A percentile compares a stretch with the other conserved stretches of the same genome.
Evolutionary conservation across 2,329 filamentous ascomycete species (phyloP).

Genomic region (Alternaria burnsii): DNA sequence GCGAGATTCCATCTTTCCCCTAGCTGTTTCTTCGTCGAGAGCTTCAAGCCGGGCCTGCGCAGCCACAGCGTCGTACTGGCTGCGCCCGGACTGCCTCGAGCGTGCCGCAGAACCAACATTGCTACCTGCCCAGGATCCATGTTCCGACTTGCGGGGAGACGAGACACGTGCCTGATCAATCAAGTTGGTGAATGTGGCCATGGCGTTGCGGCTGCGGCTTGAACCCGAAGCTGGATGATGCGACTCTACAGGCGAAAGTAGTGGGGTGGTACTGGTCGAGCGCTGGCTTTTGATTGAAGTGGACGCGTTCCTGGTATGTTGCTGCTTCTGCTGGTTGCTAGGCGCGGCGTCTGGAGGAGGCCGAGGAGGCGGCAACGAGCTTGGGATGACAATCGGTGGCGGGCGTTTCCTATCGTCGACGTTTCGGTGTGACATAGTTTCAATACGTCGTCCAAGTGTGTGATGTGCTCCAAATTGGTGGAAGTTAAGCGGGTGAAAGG

Average conservation of each 20-base stretch:
- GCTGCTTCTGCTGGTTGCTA: constrained; percentile 18
- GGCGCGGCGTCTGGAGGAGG: constrained; percentile 25
- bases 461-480: constrained; percentile 2
- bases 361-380: constrained; percentile 16
- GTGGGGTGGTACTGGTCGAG: constrained; percentile 16
- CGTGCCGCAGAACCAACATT: constrained; percentile 29
- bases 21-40: constrained; percentile 46
- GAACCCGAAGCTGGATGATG: constrained; percentile 26
- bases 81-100: constrained; percentile 36
- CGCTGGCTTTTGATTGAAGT: constrained; percentile 11
- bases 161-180: constrained; percentile 31
- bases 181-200: constrained; percentile 35
- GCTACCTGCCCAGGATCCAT: constrained; percentile 22
- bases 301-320: constrained; percentile 11
- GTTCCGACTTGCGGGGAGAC: constrained; percentile 35
- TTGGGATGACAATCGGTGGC: constrained; percentile 34
- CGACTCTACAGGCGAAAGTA: constrained; percentile 23
- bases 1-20: constrained; percentile 53
- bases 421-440: constrained; percentile 25
- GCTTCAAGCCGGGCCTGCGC: constrained; percentile 25
- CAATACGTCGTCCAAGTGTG: not conserved
- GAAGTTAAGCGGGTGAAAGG: not conserved
- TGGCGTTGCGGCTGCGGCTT: constrained; percentile 26
- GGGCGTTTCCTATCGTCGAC: constrained; percentile 37
- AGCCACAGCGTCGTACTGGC: constrained; percentile 22